Conservation (phyloP, 1,284 basidiomycete genomes). For the Irpex rosettiformis region DNA sequence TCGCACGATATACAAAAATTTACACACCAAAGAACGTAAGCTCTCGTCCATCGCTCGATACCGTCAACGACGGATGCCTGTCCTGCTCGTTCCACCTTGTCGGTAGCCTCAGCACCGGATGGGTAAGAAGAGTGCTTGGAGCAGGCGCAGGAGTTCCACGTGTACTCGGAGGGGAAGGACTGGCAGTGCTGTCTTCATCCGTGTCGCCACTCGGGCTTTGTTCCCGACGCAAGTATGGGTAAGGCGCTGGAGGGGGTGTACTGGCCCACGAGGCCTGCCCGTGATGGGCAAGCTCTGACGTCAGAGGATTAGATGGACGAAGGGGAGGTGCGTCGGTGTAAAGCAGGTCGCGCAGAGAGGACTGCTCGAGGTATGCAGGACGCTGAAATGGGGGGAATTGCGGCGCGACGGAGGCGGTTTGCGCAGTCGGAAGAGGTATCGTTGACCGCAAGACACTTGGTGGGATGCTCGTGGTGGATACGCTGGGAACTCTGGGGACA, state of each 20-base stretch:
- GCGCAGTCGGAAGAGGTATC: conserved; percentile 16
- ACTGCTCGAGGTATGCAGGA: conserved; percentile 72
- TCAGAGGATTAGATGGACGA: conserved; percentile 30
- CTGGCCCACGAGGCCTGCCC: conserved; percentile 7
- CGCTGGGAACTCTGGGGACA: conserved; percentile 29
- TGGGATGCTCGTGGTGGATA: conserved; percentile 28
- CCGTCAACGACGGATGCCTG: conserved; percentile 52
- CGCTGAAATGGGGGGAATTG: conserved; percentile 47
- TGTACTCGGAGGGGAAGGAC: conserved; percentile 47
- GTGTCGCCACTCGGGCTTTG: conserved; percentile 40
- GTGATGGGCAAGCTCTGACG: conserved; percentile 19
- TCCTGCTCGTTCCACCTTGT: conserved; percentile 75
- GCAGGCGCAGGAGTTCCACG: conserved; percentile 26
- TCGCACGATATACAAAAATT: conserved; percentile 2
- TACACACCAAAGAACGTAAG: conserved; percentile 59
- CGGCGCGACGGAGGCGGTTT: conserved; percentile 7
- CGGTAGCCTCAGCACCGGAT: conserved; percentile 59
- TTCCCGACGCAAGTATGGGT: conserved; percentile 30
- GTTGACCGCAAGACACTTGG: conserved; percentile 21
- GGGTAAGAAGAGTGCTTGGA: conserved; percentile 24
- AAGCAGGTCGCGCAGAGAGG: conserved; percentile 64
- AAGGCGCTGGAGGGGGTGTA: conserved; percentile 20
- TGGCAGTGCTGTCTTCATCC: conserved; percentile 57
- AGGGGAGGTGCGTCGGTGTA: conserved; percentile 54
- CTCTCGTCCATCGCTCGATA: conserved; percentile 70